These are phyloP conservation scores for Suhomyces kunorum DNA, from an alignment of 1,139 yeast species.

Conservation along the genomic window DNA sequence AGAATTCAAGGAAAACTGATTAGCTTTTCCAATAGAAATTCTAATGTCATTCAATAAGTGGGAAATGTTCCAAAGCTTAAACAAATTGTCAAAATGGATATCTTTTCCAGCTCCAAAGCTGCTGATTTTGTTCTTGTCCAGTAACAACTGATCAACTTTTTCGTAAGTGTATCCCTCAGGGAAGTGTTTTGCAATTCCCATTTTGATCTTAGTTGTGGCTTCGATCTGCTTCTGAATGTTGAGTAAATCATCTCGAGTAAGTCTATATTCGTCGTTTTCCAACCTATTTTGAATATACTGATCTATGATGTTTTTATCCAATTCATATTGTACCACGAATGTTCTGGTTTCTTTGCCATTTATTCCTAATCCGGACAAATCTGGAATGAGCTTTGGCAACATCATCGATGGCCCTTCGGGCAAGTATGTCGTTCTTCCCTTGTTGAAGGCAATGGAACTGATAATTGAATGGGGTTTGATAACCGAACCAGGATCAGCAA, in stretches of 20 bases:
- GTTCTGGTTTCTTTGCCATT: constrained; percentile 45
- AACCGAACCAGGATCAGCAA: constrained; percentile 85
- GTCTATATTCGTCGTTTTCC: constrained; percentile 17
- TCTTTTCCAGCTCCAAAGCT: constrained; percentile 15
- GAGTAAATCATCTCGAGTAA: constrained; percentile 21
- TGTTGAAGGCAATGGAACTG: constrained; percentile 59
- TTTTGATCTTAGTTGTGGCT: constrained; percentile 22
- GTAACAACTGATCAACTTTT: constrained; percentile 34
- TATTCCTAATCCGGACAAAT: constrained; percentile 59
- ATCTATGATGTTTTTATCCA: constrained; percentile 29
- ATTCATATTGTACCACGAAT: constrained; percentile 44
- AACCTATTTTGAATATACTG: constrained; percentile 23
- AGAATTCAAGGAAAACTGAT: constrained; percentile 19
- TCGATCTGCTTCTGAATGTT: constrained; percentile 18
- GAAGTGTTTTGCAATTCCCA: constrained; percentile 28
- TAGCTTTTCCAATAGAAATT: constrained; percentile 23
- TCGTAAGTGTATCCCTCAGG: constrained; percentile 43
- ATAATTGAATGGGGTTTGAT: constrained; percentile 49
- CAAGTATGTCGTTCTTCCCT: constrained; percentile 71
- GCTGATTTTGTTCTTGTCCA: constrained; percentile 16
- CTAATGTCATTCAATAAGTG: constrained; percentile 28
- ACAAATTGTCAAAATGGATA: constrained; percentile 28
- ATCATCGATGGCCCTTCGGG: constrained; percentile 66
- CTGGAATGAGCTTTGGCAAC: constrained; percentile 64
- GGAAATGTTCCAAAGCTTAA: constrained; percentile 33